Conservation (phyloP, 306 rosid species). For the Trifolium fragiferum region DNA sequence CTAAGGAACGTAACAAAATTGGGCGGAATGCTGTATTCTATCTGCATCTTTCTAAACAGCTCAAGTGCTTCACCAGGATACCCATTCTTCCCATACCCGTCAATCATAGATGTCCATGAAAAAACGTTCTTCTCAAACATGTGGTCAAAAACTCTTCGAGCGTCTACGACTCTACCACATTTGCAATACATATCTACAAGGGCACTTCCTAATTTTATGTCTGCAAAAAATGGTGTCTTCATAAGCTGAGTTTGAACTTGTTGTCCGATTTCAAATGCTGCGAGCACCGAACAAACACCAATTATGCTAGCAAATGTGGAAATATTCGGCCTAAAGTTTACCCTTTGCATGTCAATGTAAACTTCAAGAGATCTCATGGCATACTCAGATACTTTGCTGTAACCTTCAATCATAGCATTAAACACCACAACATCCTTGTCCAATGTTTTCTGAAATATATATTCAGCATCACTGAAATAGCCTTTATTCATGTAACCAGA, state of each 20-base stretch:
- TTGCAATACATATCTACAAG: constrained; percentile 85
- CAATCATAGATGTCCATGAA: constrained; percentile 96
- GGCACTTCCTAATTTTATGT: constrained; percentile 82
- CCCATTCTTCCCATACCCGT: constrained; percentile 92
- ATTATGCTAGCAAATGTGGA: constrained; percentile 88
- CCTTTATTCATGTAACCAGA: constrained; percentile 90
- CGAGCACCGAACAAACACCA: constrained; percentile 82
- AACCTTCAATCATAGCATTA: constrained; percentile 97
- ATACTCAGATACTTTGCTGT: constrained; percentile 67
- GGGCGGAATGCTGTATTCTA: constrained; percentile 52
- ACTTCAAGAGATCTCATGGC: constrained; percentile 71
- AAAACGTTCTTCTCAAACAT: constrained; percentile 78
- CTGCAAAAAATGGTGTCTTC: constrained; percentile 59
- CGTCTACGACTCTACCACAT: constrained; percentile 76
- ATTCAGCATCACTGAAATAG: constrained; percentile 65
- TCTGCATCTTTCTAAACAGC: constrained; percentile 65
- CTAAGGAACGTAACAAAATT: constrained; percentile 81
- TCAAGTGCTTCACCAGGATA: constrained; percentile 71
- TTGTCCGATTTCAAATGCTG: constrained; percentile 70
- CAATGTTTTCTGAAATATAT: constrained; percentile 61
- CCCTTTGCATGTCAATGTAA: constrained; percentile 75
- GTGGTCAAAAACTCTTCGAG: constrained; percentile 65
- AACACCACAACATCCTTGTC: constrained; percentile 78
- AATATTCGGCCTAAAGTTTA: constrained; percentile 68
- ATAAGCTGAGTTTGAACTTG: constrained; percentile 80